Evolutionary conservation across 768 basidiomycete species (phyloP), one percentile per base, ranked within the genome.

Genomic region (Hypsizygus marmoreus): DNA sequence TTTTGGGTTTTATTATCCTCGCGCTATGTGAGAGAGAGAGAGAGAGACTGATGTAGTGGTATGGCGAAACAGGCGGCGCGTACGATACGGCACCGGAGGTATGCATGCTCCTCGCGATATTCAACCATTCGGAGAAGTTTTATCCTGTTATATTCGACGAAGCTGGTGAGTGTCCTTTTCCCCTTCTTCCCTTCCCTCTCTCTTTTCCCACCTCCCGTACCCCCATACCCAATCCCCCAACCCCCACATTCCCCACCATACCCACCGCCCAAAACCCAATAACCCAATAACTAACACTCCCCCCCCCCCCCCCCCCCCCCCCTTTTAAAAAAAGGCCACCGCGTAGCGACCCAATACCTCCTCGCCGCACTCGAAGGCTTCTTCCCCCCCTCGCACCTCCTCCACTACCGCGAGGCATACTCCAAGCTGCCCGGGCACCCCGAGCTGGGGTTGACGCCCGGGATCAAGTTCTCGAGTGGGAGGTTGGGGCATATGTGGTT

Each of bases 391-490:
- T 87, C 88, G 56, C 88, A 92, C 28, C 80, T 94, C 36, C 68
- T 94, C 3, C 85, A 86, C 61, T 94, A 94, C 66, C 87, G 91
- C 40, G 86, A 82, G 59, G 91, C 91, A 46, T 78, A 91, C 66
- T 86, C 89, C 25, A 86, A 87, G 58, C 84, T 94, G 25, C 91
- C 91, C 2, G 91, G 91, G 11, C 91, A 94, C 59, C 91, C 91
- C 11, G 91, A 93, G 67, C 75, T 93, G 6, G 91, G 91, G 17
- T 73, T 93, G 48, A 93, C 91, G 0, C 91, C 91, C n/a, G 91
- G 91, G 22, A 81, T 94, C 68, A 91, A 91, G 67, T 94, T 94
- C 70, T 92, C 91, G 2, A 93, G 91, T 1, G 91, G 91, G n/a
- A 86, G 91, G 61, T 79, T 94, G 14, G 91, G 91, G 1, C 91